Conservation (phyloP, 2,329 filamentous ascomycete genomes). For the Diplodia mutila region DNA sequence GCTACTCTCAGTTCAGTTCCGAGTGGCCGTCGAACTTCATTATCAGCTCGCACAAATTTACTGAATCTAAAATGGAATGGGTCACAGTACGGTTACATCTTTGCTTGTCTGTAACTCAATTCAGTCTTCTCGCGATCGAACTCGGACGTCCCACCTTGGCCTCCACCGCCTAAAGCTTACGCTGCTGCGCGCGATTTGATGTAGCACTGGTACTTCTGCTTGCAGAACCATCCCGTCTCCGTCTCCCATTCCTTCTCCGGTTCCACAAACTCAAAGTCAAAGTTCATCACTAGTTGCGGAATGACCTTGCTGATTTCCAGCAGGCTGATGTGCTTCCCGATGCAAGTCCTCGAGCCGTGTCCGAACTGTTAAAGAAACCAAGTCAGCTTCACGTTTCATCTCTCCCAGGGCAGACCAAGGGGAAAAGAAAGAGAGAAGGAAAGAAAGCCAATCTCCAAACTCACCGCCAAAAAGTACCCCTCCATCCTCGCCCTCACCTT, state of each 20-base stretch:
- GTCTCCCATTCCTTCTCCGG: constrained; percentile 8
- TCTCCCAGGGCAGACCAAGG: too few species aligned
- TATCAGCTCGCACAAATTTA: too few species aligned
- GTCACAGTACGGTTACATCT: too few species aligned
- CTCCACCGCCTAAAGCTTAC: neutral
- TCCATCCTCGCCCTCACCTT: constrained; percentile 8
- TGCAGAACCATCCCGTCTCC: constrained; percentile 19
- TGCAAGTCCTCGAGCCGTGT: constrained; percentile 28
- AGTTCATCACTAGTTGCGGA: constrained; percentile 28
- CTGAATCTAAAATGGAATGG: too few species aligned
- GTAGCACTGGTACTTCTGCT: constrained; percentile 5
- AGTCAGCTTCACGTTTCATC: neutral
- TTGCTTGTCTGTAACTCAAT: too few species aligned
- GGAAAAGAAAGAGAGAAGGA: too few species aligned
- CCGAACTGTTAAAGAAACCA: constrained; percentile 25
- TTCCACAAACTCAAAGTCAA: constrained; percentile 26
- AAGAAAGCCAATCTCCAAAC: neutral
- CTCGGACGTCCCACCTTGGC: too few species aligned
- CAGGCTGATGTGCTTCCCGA: constrained; percentile 28
- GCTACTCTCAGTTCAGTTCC: too few species aligned
- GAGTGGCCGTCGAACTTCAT: too few species aligned
- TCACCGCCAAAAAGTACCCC: neutral
- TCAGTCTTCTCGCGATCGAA: too few species aligned
- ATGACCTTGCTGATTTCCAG: constrained; percentile 29
- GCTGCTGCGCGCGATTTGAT: neutral